These are phyloP conservation scores for Zalaria sp. DNA, from an alignment of 2,329 filamentous ascomycete species.

Conservation along the genomic window DNA sequence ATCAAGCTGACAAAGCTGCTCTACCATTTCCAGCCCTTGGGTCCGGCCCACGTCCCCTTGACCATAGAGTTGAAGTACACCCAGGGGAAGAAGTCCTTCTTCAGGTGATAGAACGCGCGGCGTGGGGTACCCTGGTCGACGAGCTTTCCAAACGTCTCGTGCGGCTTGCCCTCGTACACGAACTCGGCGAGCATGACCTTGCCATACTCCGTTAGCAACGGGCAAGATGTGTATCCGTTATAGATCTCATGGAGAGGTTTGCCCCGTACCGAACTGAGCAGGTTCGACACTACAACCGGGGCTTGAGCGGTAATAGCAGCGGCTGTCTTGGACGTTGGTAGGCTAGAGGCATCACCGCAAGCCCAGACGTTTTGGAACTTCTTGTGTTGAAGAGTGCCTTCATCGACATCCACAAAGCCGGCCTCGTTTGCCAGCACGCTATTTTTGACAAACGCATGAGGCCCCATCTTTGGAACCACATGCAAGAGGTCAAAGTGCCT, in stretches of 20 bases:
- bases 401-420: constrained; percentile 23
- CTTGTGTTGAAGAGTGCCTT: constrained; percentile 20
- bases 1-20: too few relatives aligned
- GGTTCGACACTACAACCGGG: constrained; percentile 21
- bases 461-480: constrained; percentile 23
- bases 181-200: constrained; percentile 53
- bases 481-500: constrained; percentile 23
- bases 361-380: constrained; percentile 26
- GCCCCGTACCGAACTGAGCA: constrained; percentile 16
- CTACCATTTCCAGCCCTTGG: constrained; percentile 33
- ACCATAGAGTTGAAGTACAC: constrained; percentile 47
- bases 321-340: constrained; percentile 25
- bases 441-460: constrained; percentile 21
- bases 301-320: constrained; percentile 24
- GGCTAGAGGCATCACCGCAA: constrained; percentile 21
- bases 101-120: constrained; percentile 45
- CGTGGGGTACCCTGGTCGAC: constrained; percentile 44
- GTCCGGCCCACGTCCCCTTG: constrained; percentile 48
- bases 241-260: constrained; percentile 15
- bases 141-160: constrained; percentile 46
- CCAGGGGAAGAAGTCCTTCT: constrained; percentile 56
- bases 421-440: constrained; percentile 20
- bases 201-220: constrained; percentile 34
- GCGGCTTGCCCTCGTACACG: constrained; percentile 48
- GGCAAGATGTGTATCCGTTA: constrained; percentile 26